These are phyloP conservation scores for Agaricus blazei DNA, from an alignment of 768 basidiomycete species.

Conservation along the genomic window DNA sequence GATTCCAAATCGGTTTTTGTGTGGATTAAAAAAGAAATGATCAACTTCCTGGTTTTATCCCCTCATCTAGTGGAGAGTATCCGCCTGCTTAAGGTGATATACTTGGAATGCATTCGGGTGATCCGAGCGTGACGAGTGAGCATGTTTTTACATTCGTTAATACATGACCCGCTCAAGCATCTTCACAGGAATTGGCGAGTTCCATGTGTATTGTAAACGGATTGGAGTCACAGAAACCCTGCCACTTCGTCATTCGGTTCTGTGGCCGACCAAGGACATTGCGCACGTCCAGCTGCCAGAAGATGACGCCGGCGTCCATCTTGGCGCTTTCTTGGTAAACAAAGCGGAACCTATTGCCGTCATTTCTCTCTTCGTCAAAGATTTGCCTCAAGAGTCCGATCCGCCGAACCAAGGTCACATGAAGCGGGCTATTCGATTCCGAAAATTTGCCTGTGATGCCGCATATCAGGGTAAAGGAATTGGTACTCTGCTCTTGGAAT, in stretches of 20 bases:
- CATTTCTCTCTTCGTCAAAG: constrained; percentile 51
- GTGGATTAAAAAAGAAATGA: too few relatives aligned
- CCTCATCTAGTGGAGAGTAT: too few relatives aligned
- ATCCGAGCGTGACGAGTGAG: neutral
- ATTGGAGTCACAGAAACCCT: constrained; percentile 42
- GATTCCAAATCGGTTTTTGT: too few relatives aligned
- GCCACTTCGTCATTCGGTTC: constrained; percentile 47
- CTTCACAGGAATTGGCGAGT: neutral
- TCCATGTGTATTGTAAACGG: constrained; percentile 4
- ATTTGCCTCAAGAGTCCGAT: constrained; percentile 20
- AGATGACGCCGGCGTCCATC: constrained; percentile 46
- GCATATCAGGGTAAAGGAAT: constrained; percentile 49
- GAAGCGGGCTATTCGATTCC: constrained; percentile 38
- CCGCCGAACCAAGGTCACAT: constrained; percentile 8
- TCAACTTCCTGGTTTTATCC: too few relatives aligned
- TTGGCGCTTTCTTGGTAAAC: constrained; percentile 45
- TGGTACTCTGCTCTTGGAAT: constrained; percentile 41
- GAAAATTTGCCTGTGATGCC: constrained; percentile 57
- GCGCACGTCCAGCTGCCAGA: constrained; percentile 48
- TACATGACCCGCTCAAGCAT: neutral
- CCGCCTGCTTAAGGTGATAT: too few relatives aligned
- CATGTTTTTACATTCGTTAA: neutral
- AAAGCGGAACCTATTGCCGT: constrained; percentile 39
- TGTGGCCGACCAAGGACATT: constrained; percentile 50
- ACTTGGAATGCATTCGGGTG: neutral